Conservation (phyloP, 2,329 filamentous ascomycete species). For the Chrysoporthe deuterocubensis region DNA sequence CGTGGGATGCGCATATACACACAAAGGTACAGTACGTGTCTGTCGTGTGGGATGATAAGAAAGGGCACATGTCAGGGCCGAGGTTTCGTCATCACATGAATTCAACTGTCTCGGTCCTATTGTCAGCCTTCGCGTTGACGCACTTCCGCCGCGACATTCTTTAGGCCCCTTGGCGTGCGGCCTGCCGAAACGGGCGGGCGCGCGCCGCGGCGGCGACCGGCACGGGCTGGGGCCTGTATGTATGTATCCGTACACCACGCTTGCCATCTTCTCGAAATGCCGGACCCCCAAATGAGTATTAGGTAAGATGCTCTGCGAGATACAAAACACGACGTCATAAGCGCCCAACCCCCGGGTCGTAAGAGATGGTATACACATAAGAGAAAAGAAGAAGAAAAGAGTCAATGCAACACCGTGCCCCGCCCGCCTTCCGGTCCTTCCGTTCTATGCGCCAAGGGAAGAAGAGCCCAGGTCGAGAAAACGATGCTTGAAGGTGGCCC, state of each 20-base stretch:
- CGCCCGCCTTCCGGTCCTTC: background rate
- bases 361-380: slow-evolving; percentile 1
- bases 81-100: background rate
- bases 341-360: background rate
- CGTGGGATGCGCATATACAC: too few species aligned
- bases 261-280: background rate
- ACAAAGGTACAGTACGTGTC: background rate
- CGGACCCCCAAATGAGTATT: background rate
- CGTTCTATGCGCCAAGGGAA: background rate
- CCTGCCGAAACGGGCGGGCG: too few species aligned
- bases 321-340: background rate
- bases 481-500: background rate
- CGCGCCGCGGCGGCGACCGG: too few species aligned
- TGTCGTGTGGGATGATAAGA: background rate
- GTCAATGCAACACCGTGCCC: background rate
- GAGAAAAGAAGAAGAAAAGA: background rate
- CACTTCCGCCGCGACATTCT: background rate
- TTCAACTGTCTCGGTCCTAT: background rate
- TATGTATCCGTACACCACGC: too few species aligned
- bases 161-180: background rate
- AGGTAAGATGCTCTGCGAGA: background rate
- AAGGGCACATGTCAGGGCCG: background rate
- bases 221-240: too few species aligned
- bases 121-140: background rate
- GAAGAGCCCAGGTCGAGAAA: background rate